Percentiles rank a stretch among this genome's conserved stretches.
phyloP scores from a whole-genome alignment of 306 rosid species.

The Sechiopsis laciniata region DNA sequence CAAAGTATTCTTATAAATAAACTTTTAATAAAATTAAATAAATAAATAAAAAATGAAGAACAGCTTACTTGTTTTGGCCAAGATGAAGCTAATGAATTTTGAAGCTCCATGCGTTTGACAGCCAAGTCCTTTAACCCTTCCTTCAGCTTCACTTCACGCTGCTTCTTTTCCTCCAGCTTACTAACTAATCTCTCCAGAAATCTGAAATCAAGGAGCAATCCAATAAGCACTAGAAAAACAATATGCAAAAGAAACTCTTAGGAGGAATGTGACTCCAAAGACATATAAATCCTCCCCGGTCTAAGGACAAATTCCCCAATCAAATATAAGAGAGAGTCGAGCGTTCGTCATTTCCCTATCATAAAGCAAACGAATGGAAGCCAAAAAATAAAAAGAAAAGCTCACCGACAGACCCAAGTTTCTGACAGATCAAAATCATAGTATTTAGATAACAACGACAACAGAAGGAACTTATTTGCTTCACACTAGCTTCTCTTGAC shows the following conservation, averaged over 20 bases:
- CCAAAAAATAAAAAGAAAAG: too few species aligned
- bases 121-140: conserved; percentile 80
- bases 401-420: not conserved
- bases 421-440: not conserved
- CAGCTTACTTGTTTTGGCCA: conserved; percentile 84
- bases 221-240: not conserved
- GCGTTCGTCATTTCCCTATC: too few species aligned
- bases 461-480: not conserved
- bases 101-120: conserved; percentile 79
- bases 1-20: not conserved
- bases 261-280: too few species aligned
- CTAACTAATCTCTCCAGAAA: conserved; percentile 74
- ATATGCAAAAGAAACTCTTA: not conserved
- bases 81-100: conserved; percentile 74
- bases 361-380: too few species aligned
- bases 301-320: too few species aligned
- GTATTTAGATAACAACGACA: not conserved
- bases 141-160: conserved; percentile 75
- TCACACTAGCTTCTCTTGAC: not conserved
- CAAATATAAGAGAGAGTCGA: too few species aligned
- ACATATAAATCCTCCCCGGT: too few species aligned
- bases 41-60: too few species aligned
- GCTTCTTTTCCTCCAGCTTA: conserved; percentile 83
- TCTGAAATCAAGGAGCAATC: conserved; percentile 39
- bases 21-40: too few species aligned